These are phyloP conservation scores for Mytilinidion resinicola DNA, from an alignment of 495 filamentous ascomycete genomes.

Conservation along the genomic window DNA sequence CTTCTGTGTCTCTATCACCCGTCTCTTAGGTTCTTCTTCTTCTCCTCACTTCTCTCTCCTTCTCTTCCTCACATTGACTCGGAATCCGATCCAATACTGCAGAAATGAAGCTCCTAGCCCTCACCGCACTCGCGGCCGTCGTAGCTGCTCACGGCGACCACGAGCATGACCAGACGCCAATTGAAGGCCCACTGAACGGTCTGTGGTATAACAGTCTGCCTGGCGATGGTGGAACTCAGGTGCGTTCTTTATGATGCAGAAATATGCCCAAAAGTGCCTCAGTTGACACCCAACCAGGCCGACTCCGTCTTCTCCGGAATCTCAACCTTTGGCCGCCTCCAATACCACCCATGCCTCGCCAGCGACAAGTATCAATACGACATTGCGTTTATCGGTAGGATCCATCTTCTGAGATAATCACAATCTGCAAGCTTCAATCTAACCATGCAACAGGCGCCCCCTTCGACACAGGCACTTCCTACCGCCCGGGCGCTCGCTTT, in stretches of 20 bases:
- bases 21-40: background rate
- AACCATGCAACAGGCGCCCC: slow-evolving; percentile 44
- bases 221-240: slow-evolving; percentile 63
- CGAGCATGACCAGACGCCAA: slow-evolving; percentile 47
- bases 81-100: background rate
- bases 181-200: slow-evolving; percentile 52
- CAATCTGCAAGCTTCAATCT: background rate
- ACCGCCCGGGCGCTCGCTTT: slow-evolving; percentile 77
- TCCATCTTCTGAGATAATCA: background rate
- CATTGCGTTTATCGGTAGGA: slow-evolving; percentile 39
- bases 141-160: slow-evolving; percentile 45
- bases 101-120: slow-evolving; percentile 26
- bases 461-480: slow-evolving; percentile 64
- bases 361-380: slow-evolving; percentile 48
- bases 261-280: background rate
- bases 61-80: slow-evolving; percentile 6
- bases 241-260: slow-evolving; percentile 24
- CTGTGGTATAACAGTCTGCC: slow-evolving; percentile 62
- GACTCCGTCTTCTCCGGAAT: slow-evolving; percentile 50
- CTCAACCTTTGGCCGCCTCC: slow-evolving; percentile 63
- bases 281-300: slow-evolving; percentile 42
- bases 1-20: slow-evolving; percentile 1
- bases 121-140: slow-evolving; percentile 35
- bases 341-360: slow-evolving; percentile 71
- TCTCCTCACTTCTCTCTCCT: slow-evolving; percentile 8